Evolutionary conservation across 2,329 filamentous ascomycete species (phyloP).

Genomic region (Xylaria sp.): DNA sequence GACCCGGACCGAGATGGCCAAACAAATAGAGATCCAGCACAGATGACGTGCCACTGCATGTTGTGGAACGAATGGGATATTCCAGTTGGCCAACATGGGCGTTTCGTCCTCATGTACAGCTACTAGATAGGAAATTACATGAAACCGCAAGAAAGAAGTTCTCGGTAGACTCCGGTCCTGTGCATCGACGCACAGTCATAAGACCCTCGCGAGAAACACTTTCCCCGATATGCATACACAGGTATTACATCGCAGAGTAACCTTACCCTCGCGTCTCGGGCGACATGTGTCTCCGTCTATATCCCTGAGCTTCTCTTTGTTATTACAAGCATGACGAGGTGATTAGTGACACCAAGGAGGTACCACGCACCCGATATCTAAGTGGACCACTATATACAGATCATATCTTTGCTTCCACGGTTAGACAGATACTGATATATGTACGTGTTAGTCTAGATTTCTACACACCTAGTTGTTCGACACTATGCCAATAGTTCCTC

Average conservation of each 20-base stretch:
- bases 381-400: no score
- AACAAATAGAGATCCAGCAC: slow-evolving; percentile 7
- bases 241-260: slow-evolving; percentile 4
- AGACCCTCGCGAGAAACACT: slow-evolving; percentile 23
- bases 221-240: slow-evolving; percentile 5
- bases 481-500: not conserved
- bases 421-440: no score
- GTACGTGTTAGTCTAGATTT: no score
- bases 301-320: not conserved
- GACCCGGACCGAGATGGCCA: not conserved
- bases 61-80: slow-evolving; percentile 15
- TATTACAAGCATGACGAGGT: not conserved
- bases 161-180: slow-evolving; percentile 40
- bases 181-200: slow-evolving; percentile 42
- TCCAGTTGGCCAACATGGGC: not conserved
- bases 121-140: slow-evolving; percentile 14
- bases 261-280: not conserved
- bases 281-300: slow-evolving; percentile 4
- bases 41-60: slow-evolving; percentile 27
- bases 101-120: slow-evolving; percentile 5
- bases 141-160: slow-evolving; percentile 13
- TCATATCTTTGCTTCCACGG: no score
- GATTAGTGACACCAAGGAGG: not conserved
- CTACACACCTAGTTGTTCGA: not conserved
- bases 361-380: not conserved